phyloP scores from a whole-genome alignment of 1,284 basidiomycete species.

The Marasmius sp. region DNA sequence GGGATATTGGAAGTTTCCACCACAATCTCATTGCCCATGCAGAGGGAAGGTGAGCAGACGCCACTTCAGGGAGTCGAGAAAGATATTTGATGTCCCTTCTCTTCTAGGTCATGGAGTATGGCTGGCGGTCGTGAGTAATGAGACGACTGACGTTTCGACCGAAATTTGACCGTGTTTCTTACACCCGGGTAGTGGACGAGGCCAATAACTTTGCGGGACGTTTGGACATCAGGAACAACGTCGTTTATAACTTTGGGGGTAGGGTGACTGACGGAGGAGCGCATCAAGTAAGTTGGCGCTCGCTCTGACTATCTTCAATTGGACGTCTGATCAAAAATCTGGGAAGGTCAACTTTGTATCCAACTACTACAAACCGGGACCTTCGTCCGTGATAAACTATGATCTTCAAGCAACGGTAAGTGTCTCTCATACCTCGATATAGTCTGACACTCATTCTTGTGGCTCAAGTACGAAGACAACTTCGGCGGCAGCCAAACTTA shows the following conservation, averaged over 20 bases:
- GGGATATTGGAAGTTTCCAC: conserved; percentile 7
- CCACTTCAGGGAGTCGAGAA: background rate
- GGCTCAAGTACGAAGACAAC: conserved; percentile 4
- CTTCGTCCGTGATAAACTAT: background rate
- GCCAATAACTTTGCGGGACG: background rate
- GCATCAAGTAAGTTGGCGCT: background rate
- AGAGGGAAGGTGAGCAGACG: background rate
- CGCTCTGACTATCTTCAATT: too few relatives aligned
- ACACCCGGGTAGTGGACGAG: background rate
- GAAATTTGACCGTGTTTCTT: background rate
- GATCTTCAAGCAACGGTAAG: background rate
- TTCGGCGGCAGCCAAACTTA: conserved; percentile 4
- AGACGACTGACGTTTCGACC: background rate
- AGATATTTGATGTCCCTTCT: background rate
- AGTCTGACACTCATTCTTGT: background rate
- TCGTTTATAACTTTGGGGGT: conserved; percentile 10
- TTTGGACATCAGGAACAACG: conserved; percentile 4
- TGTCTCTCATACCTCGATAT: background rate
- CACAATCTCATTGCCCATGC: conserved; percentile 12
- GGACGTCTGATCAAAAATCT: background rate
- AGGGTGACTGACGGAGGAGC: background rate
- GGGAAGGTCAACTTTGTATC: conserved; percentile 6
- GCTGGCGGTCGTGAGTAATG: conserved; percentile 1
- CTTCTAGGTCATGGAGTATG: conserved; percentile 5
- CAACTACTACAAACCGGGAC: conserved; percentile 10